Evolutionary conservation across 352 stramenopile genomes (phyloP).

Genomic region (Globisporangium canariense): DNA sequence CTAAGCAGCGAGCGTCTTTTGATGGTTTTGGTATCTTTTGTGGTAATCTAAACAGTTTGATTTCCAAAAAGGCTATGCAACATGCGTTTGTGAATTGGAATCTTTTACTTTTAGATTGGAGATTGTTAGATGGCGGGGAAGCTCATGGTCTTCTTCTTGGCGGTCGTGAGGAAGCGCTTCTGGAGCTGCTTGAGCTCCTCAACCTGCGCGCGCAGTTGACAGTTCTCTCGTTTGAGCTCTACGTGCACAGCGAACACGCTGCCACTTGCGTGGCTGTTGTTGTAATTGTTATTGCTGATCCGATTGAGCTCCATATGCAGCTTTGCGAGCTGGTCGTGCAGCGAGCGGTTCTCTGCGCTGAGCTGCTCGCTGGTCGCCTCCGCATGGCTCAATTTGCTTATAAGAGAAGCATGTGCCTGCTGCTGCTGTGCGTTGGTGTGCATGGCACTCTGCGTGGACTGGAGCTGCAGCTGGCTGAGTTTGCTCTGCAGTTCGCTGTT

Average conservation of each 20-base stretch:
- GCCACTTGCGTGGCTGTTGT: slow-evolving; percentile 11
- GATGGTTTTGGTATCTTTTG: slow-evolving; percentile 1
- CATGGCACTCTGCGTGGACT: slow-evolving; percentile 8
- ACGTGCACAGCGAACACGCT: slow-evolving; percentile 63
- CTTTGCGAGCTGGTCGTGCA: slow-evolving; percentile 35
- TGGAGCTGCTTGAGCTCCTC: slow-evolving; percentile 73
- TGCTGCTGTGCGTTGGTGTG: slow-evolving; percentile 10
- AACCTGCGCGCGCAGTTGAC: slow-evolving; percentile 53
- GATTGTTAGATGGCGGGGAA: slow-evolving; percentile 45
- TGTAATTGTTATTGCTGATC: slow-evolving; percentile 18
- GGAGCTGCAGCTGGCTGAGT: slow-evolving; percentile 16
- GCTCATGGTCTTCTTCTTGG: slow-evolving; percentile 71
- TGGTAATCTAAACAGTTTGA: background rate
- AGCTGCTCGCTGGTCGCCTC: slow-evolving; percentile 27
- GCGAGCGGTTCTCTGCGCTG: slow-evolving; percentile 23
- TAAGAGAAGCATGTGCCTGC: slow-evolving; percentile 9
- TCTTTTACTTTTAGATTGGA: background rate
- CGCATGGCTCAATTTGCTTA: slow-evolving; percentile 8
- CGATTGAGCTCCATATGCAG: slow-evolving; percentile 36
- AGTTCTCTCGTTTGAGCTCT: slow-evolving; percentile 77
- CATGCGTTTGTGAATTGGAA: background rate
- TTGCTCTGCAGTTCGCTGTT: slow-evolving; percentile 18
- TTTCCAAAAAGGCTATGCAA: background rate
- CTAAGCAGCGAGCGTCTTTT: slow-evolving; percentile 1
- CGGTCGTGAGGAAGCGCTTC: slow-evolving; percentile 59